Evolutionary conservation across 176 grass and related monocot species (phyloP).

Genomic region (Panicum miliaceum): DNA sequence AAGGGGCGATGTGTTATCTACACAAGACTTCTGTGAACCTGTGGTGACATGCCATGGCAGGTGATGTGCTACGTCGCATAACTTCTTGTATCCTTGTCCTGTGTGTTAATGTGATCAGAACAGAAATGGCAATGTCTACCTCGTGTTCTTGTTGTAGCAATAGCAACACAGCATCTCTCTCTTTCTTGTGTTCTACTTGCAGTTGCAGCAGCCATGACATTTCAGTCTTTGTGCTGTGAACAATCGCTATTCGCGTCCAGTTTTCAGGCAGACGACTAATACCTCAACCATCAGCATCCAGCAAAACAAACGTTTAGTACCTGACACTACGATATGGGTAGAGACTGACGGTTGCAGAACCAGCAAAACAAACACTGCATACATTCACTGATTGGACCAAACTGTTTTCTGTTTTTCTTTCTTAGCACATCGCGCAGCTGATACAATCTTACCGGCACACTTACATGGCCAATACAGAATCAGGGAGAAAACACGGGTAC

Average conservation of each 20-base stretch:
- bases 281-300: no score
- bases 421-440: conserved; percentile 25
- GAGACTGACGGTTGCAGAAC: background rate
- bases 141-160: background rate
- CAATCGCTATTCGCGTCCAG: no score
- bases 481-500: conserved; percentile 19
- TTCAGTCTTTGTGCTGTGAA: background rate
- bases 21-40: background rate
- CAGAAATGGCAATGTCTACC: background rate
- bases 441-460: conserved; percentile 25
- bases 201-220: background rate
- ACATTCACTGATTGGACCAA: background rate
- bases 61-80: background rate
- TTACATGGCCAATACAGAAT: conserved; percentile 32
- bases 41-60: background rate
- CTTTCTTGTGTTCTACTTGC: background rate
- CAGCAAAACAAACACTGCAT: background rate
- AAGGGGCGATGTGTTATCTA: background rate
- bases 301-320: no score
- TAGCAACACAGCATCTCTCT: no score
- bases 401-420: conserved; percentile 12
- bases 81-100: background rate
- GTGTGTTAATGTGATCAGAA: background rate
- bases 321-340: no score
- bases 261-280: no score